Evolutionary conservation across 2,329 filamentous ascomycete genomes (phyloP), one percentile per base, ranked within the genome.

Genomic region (Rhynchosporium graminicola): DNA sequence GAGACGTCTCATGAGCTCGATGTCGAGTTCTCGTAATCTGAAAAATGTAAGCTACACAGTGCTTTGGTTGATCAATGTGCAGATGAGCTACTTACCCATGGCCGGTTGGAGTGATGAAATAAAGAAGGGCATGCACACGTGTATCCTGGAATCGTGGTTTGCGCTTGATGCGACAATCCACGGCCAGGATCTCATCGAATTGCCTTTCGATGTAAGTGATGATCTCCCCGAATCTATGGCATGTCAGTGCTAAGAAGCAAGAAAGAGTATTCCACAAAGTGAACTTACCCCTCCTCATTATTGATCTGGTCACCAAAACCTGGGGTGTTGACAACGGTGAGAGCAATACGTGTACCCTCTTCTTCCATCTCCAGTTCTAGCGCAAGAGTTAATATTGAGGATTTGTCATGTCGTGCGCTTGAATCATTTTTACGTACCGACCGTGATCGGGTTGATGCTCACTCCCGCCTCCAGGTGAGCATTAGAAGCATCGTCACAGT

Each of bases 151-250:
- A 98, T 75, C 95, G 89, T 72, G 95, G 95, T 83, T 98, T 98
- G 92, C 95, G 94, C 90, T 99, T 98, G 85, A 99, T 99, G 83
- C 95, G 91, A 74, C 94, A 98, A 82, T 99, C 95, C 82, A 97
- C 93, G 67, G 95, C 94, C 73, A 99, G 86, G 83, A 98, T 98
- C 77, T 97, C 92, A 79, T 99, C 95, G 80, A 98, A 98, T 87
- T 98, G 94, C 81, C 94, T 87, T 84, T 99, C 95, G 74, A 99
- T 90, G 80, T 96, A 97, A 71, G 92, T 94, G 71, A 97, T 92
- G 74, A 99, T 98, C 80, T 98, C 95, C 72, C 89, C 89, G 78
- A 98, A 99, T 81, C 92, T 96, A 69, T 61, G 61, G 60, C 59
- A 13, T 40, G 64, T 74, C 60, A 76, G 69, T 72, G 72, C 26